phyloP scores from a whole-genome alignment of 805 yeast species.

The Starmerella tilneyi region DNA sequence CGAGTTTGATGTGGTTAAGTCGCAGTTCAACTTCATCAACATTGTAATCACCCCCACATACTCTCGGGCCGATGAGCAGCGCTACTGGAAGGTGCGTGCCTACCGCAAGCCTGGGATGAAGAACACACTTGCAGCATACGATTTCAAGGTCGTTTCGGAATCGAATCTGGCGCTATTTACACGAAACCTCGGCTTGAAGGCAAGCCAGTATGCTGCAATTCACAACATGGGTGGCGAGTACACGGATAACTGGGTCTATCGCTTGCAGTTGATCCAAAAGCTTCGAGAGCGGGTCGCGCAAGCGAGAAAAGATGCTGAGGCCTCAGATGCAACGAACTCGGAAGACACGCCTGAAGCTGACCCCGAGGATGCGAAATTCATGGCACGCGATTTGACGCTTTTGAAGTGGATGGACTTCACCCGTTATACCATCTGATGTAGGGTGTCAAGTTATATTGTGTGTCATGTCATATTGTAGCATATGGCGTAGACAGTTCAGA shows the following conservation, averaged over 20 bases:
- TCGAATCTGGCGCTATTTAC: conserved; percentile 52
- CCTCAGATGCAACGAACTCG: neutral
- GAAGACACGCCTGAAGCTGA: neutral
- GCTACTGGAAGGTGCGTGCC: conserved; percentile 48
- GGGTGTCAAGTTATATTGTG: no score
- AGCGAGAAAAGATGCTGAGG: conserved; percentile 1
- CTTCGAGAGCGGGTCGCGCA: conserved; percentile 30
- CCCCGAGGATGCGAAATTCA: conserved; percentile 2
- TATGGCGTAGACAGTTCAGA: no score
- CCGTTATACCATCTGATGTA: conserved; percentile 15
- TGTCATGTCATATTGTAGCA: no score
- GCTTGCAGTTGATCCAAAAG: conserved; percentile 46
- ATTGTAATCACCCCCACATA: conserved; percentile 58
- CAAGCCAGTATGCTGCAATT: conserved; percentile 61
- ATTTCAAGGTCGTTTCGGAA: conserved; percentile 57
- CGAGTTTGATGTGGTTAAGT: conserved; percentile 57
- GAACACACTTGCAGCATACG: conserved; percentile 64
- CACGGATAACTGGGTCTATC: conserved; percentile 55
- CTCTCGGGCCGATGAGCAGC: conserved; percentile 18
- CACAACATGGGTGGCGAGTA: conserved; percentile 57
- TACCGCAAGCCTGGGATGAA: conserved; percentile 62
- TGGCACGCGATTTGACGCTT: conserved; percentile 12
- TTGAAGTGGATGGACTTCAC: conserved; percentile 25
- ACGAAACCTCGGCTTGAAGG: conserved; percentile 54
- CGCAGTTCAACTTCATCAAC: conserved; percentile 76